Percentiles rank a stretch among this genome's conserved stretches.
These are phyloP conservation scores for Cantharellus anzutake DNA, from an alignment of 768 basidiomycete species.

Conservation along the genomic window DNA sequence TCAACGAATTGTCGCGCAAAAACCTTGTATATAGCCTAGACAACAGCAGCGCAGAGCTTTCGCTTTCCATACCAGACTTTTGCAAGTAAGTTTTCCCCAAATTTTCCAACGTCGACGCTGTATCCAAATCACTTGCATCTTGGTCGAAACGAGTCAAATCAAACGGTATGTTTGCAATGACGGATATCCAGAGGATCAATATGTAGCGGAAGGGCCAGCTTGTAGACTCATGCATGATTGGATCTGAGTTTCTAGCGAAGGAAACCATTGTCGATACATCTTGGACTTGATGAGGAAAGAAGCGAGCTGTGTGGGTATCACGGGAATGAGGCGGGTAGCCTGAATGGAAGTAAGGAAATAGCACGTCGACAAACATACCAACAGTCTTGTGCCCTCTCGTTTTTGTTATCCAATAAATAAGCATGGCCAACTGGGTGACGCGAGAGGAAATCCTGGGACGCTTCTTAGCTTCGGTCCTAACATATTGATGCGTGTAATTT, in stretches of 20 bases:
- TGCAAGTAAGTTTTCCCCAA: conserved; percentile 38
- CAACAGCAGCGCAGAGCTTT: conserved; percentile 63
- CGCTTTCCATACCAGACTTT: conserved; percentile 67
- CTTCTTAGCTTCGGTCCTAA: conserved; percentile 20
- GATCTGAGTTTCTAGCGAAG: conserved; percentile 34
- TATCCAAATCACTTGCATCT: conserved; percentile 25
- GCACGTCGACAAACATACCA: conserved; percentile 31
- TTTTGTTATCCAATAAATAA: conserved; percentile 71
- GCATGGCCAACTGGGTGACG: conserved; percentile 31
- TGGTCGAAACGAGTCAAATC: conserved; percentile 65
- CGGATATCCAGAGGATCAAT: conserved; percentile 78
- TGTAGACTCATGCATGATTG: conserved; percentile 21
- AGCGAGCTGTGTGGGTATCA: conserved; percentile 39
- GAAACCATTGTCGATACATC: conserved; percentile 61
- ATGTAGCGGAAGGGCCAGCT: conserved; percentile 76
- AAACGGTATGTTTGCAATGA: conserved; percentile 89
- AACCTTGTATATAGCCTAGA: conserved; percentile 62
- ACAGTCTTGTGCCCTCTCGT: conserved; percentile 82
- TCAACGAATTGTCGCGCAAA: too few species aligned
- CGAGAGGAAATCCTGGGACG: conserved; percentile 14
- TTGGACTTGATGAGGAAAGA: conserved; percentile 80
- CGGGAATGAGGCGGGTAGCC: not conserved
- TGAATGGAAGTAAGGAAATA: not conserved
- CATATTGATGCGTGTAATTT: conserved; percentile 20
- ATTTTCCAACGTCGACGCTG: conserved; percentile 35